These are phyloP conservation scores for Syzygium jambos DNA, from an alignment of 345 rosid species.

Conservation along the genomic window DNA sequence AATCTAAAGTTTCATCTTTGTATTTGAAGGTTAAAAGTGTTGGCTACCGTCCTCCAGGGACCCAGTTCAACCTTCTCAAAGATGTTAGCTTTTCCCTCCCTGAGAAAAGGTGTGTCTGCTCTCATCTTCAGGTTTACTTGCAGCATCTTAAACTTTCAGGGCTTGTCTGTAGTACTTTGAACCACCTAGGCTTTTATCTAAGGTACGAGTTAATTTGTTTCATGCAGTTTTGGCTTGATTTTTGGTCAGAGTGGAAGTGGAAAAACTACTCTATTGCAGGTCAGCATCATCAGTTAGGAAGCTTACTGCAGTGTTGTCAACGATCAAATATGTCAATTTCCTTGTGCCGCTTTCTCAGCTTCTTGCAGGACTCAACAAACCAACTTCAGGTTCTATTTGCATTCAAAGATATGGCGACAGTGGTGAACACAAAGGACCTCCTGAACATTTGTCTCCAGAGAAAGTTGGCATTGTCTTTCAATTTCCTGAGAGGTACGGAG, in stretches of 20 bases:
- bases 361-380: constrained; percentile 84
- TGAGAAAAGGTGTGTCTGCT: constrained; percentile 42
- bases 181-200: not conserved
- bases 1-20: not conserved
- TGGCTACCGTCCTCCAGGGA: constrained; percentile 75
- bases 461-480: constrained; percentile 93
- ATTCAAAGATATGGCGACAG: constrained; percentile 53
- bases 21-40: constrained; percentile 49
- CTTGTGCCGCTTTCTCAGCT: constrained; percentile 35
- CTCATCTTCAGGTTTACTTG: not conserved
- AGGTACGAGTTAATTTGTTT: not conserved
- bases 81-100: constrained; percentile 71
- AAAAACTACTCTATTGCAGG: constrained; percentile 93
- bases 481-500: constrained; percentile 80
- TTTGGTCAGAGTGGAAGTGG: constrained; percentile 98
- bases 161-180: not conserved
- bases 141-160: not conserved
- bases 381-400: constrained; percentile 76
- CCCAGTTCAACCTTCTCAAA: constrained; percentile 59
- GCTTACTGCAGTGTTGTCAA: not conserved
- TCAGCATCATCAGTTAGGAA: not conserved
- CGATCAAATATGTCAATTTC: not conserved
- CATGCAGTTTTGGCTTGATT: constrained; percentile 79
- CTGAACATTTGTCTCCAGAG: constrained; percentile 44
- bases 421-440: constrained; percentile 36